A percentile compares a stretch with the other conserved stretches of the same genome.
Conservation (phyloP, 352 stramenopile species). For the Aphanomyces stellatus region DNA sequence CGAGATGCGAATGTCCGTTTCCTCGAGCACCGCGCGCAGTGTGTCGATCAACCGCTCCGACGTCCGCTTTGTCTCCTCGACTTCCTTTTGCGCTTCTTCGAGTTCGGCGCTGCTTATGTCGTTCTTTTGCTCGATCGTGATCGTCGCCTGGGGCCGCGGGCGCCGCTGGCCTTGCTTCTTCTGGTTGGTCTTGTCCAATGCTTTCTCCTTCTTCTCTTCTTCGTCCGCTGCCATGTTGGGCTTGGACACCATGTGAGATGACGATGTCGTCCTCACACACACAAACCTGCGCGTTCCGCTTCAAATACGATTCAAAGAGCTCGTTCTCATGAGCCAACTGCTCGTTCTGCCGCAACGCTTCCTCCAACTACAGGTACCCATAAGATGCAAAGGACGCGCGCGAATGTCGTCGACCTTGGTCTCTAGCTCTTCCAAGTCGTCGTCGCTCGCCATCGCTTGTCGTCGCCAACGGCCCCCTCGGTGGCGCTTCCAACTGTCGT, state of each 20-base stretch:
- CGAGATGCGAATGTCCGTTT: constrained; percentile 90
- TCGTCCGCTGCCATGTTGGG: constrained; percentile 33
- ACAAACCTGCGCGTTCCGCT: constrained; percentile 43
- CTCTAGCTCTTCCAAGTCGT: constrained; percentile 66
- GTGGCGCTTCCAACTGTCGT: too few species aligned
- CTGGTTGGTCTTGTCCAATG: constrained; percentile 53
- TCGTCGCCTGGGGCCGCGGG: constrained; percentile 44
- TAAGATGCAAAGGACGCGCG: not conserved
- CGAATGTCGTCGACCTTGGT: constrained; percentile 41
- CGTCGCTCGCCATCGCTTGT: constrained; percentile 28
- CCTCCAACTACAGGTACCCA: constrained; percentile 49
- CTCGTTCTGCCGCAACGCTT: constrained; percentile 80
- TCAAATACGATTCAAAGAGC: constrained; percentile 80
- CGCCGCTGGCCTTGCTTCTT: constrained; percentile 43
- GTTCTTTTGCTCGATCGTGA: constrained; percentile 92
- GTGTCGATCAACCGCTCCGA: constrained; percentile 92
- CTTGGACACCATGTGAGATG: too few species aligned
- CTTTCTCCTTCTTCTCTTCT: constrained; percentile 49
- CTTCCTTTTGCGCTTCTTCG: constrained; percentile 80
- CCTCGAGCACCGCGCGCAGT: constrained; percentile 85
- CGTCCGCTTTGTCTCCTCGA: constrained; percentile 84
- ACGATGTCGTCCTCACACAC: too few species aligned
- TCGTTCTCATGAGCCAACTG: constrained; percentile 88
- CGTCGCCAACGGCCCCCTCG: too few species aligned
- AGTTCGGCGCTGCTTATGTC: constrained; percentile 84